Evolutionary conservation across 176 grass and related monocot species (phyloP).

Genomic region (Alloteropsis semialata): DNA sequence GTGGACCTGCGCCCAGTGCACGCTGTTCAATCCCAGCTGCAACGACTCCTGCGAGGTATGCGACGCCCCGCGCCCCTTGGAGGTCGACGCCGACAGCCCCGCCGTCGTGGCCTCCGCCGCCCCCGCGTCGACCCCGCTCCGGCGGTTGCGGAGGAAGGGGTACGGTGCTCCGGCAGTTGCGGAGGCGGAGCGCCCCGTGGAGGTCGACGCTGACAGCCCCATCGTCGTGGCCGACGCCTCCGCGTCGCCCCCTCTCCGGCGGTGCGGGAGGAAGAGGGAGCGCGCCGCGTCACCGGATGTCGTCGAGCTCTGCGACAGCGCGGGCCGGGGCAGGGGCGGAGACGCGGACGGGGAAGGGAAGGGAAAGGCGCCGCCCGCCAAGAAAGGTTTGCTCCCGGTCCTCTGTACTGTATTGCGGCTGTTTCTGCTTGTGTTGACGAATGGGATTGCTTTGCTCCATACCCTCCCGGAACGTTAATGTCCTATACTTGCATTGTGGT

Average conservation of each 20-base stretch:
- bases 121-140: not conserved
- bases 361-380: not conserved
- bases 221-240: constrained; percentile 20
- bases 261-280: constrained; percentile 30
- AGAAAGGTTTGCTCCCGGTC: constrained; percentile 28
- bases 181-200: constrained; percentile 15
- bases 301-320: not conserved
- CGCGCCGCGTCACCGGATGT: constrained; percentile 8
- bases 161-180: not conserved
- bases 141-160: constrained; percentile 19
- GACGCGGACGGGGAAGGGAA: too few relatives aligned
- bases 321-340: not conserved
- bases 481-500: not conserved
- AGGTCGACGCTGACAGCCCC: constrained; percentile 38
- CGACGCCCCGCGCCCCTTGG: constrained; percentile 26
- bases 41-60: constrained; percentile 37
- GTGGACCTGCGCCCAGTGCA: constrained; percentile 55
- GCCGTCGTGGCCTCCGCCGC: constrained; percentile 20
- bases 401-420: not conserved
- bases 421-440: not conserved
- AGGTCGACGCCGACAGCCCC: constrained; percentile 42
- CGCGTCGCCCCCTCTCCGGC: not conserved
- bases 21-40: constrained; percentile 29
- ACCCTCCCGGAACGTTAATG: not conserved
- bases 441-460: not conserved